Evolutionary conservation across 345 rosid species (phyloP).

Genomic region (Angophora floribunda): DNA sequence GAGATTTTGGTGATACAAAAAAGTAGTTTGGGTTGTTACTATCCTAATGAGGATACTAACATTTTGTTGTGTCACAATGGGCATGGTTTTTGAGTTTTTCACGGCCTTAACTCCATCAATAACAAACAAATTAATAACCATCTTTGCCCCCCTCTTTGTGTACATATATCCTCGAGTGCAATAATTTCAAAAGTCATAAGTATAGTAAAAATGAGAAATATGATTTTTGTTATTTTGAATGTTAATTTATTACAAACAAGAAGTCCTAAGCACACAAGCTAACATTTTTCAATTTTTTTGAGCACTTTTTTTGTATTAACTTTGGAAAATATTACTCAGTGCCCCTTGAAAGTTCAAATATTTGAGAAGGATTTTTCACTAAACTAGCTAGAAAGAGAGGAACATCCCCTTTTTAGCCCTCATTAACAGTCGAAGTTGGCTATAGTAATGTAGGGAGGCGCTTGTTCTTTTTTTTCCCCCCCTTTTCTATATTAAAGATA

Average conservation of each 20-base stretch:
- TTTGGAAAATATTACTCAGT: background rate
- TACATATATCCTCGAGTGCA: background rate
- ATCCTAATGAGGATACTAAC: background rate
- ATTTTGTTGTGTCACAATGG: background rate
- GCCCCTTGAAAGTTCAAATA: background rate
- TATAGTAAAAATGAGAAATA: background rate
- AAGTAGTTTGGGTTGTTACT: background rate
- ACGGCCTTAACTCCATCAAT: background rate
- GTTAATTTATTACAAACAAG: background rate
- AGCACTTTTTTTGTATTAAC: background rate
- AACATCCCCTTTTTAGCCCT: background rate
- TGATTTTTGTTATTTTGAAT: background rate
- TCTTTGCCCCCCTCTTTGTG: background rate
- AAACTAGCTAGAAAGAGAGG: background rate
- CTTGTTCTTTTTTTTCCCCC: accelerated
- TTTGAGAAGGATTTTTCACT: background rate
- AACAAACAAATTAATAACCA: background rate
- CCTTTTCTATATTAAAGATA: background rate
- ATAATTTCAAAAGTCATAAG: background rate
- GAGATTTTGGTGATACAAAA: background rate
- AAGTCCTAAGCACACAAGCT: background rate
- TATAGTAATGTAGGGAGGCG: background rate
- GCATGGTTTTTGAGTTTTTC: background rate
- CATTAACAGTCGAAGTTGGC: background rate
- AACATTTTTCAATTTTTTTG: background rate